phyloP scores from a whole-genome alignment of 179 eudicot species.

The Carnegiea gigantea region DNA sequence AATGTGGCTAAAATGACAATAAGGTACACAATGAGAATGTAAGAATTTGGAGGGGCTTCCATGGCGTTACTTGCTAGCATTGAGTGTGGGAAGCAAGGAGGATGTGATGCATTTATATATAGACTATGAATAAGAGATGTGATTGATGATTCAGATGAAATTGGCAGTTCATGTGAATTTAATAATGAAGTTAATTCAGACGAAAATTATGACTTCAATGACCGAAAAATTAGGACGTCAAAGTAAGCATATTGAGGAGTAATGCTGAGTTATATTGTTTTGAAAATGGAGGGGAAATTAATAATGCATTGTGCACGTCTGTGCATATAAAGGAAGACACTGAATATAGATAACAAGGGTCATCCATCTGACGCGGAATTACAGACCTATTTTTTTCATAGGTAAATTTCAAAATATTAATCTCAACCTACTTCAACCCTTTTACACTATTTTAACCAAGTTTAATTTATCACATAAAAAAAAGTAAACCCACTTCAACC shows the following conservation, averaged over 20 bases:
- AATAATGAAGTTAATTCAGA: background rate
- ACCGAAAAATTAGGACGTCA: constrained; percentile 10
- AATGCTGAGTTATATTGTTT: background rate
- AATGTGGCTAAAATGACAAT: background rate
- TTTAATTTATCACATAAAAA: too few relatives aligned
- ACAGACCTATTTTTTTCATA: too few relatives aligned
- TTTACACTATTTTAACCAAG: too few relatives aligned
- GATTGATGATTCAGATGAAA: background rate
- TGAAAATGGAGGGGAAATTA: background rate
- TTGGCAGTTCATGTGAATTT: background rate
- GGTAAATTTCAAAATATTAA: too few relatives aligned
- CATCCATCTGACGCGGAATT: background rate
- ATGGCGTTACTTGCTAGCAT: constrained; percentile 10
- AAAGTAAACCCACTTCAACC: too few relatives aligned
- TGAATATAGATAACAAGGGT: constrained; percentile 2
- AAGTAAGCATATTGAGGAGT: background rate
- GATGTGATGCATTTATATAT: constrained; percentile 1
- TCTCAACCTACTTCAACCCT: too few relatives aligned
- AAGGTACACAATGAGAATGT: constrained; percentile 17
- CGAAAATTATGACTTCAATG: constrained; percentile 4
- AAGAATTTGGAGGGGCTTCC: constrained; percentile 13
- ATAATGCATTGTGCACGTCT: background rate
- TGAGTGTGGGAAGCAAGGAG: background rate
- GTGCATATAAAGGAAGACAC: background rate
- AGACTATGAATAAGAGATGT: background rate